Base-by-base conservation (phyloP, 495 filamentous ascomycete genomes). In the Hypoxylon crocopeplum region DNA sequence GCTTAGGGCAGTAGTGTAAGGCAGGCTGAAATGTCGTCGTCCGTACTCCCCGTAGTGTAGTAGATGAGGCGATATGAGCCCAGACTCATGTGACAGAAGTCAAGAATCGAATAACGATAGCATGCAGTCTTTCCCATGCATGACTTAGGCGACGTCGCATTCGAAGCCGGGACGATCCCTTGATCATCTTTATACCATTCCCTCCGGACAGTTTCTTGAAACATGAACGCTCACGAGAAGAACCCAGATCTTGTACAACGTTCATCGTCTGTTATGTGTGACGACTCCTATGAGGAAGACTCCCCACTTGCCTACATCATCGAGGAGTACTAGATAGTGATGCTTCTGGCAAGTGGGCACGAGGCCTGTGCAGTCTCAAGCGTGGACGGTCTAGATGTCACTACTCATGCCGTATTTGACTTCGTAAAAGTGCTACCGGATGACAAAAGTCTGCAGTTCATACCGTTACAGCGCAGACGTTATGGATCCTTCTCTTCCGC, bases 311-410 rank as follows among this genome's bases (percentile, higher is more conserved):
- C 24, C 33, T 34, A 51, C 33, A 46, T 51, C 33, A 57, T 47
- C 40, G 41, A 42, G 34, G 53, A 38, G 33, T 17, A 27, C 45
- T 5, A 42, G 34, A 24, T n/a, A 11, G 46, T 24, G 10, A 42
- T 32, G 34, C 5, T 37, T 57, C 52, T 22, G 48, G 53, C 38
- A 45, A 50, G 29, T 58, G 42, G 29, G 42, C 54, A 63, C 59
- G 59, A 40, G 59, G 53, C 39, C 25, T n/a, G n/a, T 38, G 29
- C 7, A 25, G 11, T 40, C 33, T 24, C 22, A 5, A n/a, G 20
- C 11, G 37, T 24, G 11, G 24, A 17, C 19, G 44, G 39, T 59
- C 48, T 54, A 39, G 60, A 40, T 27, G 37, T 19, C n/a, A 17
- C 36, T 33, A 11, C 24, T 45, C 41, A 46, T 45, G 17, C 21